Conservation (phyloP, 164 flowering plant genomes). For the Vitis labrusca region DNA sequence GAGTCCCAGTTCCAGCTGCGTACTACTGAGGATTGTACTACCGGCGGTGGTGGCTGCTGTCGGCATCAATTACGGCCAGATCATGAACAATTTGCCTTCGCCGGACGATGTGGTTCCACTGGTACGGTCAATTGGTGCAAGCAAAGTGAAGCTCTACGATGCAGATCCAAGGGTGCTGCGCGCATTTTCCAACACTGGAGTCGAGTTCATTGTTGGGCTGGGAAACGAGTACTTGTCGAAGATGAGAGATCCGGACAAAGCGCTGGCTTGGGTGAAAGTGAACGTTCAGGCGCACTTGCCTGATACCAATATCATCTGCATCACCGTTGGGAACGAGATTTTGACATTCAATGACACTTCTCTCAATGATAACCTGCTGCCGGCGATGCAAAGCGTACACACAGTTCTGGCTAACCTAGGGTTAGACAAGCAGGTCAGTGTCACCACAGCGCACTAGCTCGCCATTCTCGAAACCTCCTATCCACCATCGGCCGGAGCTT, state of each 20-base stretch:
- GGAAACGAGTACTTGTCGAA: constrained; percentile 47
- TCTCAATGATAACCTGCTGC: constrained; percentile 36
- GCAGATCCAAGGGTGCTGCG: constrained; percentile 54
- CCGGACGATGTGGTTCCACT: constrained; percentile 55
- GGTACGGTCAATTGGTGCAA: constrained; percentile 48
- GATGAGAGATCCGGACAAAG: constrained; percentile 43
- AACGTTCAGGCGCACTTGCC: constrained; percentile 42
- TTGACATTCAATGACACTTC: constrained; percentile 50
- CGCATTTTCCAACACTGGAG: constrained; percentile 54
- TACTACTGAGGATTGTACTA: constrained; percentile 2
- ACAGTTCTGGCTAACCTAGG: constrained; percentile 47
- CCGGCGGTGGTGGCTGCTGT: constrained; percentile 27
- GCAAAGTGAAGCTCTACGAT: constrained; percentile 63
- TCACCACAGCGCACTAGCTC: constrained; percentile 72
- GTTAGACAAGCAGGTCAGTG: constrained; percentile 51
- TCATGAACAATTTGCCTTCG: constrained; percentile 62
- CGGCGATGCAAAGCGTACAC: constrained; percentile 68
- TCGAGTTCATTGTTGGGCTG: constrained; percentile 52
- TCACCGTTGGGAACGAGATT: constrained; percentile 69
- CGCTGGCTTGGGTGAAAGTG: constrained; percentile 43
- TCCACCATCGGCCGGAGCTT: constrained; percentile 71
- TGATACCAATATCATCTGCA: constrained; percentile 49
- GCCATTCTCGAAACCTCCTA: constrained; percentile 57
- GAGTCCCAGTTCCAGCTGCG: neutral
- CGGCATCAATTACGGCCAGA: constrained; percentile 73